Evolutionary conservation across 2,329 filamentous ascomycete species (phyloP), one percentile per base, ranked within the genome.

Genomic region (Pestalotiopsis sp.): DNA sequence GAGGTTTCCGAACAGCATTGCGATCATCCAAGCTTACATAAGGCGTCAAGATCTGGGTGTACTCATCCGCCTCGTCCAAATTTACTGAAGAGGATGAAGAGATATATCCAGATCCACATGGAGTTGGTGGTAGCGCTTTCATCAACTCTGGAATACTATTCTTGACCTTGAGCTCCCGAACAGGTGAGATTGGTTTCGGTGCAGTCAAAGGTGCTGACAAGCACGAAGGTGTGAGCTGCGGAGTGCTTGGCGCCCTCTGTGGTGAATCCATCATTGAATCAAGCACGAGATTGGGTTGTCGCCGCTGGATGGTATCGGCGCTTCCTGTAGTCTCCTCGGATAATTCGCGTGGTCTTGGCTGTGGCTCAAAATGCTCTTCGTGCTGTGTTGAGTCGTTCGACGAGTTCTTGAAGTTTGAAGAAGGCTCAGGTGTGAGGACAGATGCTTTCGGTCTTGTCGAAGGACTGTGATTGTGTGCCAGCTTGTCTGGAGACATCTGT

Each of bases 101-200:
- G 61, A 70, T 49, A 63, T 77, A 77, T 23, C 72, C 71, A 27
- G 69, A 61, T 67, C 73, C 76, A 4, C 75, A 75, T 3, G 85
- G 85, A 7, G 87, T 71, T 14, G 83, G 78, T 14, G 86, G 86
- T 57, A 87, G 72, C 25, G 83, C 81, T 73, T 88, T 87, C 84
- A 87, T 87, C 14, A 87, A 76, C 56, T 82, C 81, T 6, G 85
- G 84, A 65, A 85, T 84, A 70, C 84, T 86, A 70, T 83, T 85
- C 68, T 84, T 85, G 52, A 84, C 77, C 65, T 79, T 83, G 20
- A 86, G 78, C 70, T 83, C 79, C 36, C 80, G 79, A 41, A 77
- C 78, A 41, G 84, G 83, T 17, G 84, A 87, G 3, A 86, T 82
- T 14, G 84, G 84, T 61, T 83, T 81, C n/a, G 85, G 85, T 4